Evolutionary conservation across 805 yeast species (phyloP), one percentile per base, ranked within the genome.

Genomic region (Brettanomyces nanus): DNA sequence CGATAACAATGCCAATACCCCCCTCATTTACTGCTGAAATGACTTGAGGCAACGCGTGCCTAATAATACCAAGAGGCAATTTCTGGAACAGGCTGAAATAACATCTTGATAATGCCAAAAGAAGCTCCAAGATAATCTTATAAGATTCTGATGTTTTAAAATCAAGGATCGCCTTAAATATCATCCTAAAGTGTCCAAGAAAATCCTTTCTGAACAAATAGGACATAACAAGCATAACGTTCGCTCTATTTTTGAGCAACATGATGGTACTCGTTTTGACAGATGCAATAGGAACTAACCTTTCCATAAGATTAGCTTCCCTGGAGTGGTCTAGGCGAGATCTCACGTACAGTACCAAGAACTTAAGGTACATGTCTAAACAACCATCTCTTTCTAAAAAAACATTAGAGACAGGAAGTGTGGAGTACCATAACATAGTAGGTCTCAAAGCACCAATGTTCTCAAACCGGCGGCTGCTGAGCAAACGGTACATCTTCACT

Each of bases 271-370:
- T 51, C 3, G 57, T 53, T 27, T 45, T 41, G 9, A 58, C 44
- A 18, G 54, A 50, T 14, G 61, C 56, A 10, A 61, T 48, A 1
- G 66, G 66, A 7, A 54, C 56, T 17, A 62, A 41, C 31, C 59
- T 58, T 23, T 61, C 65, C 15, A 61, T 37, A 22, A 59, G 31
- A 22, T 51, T 48, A 26, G 37, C 19, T 38, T 44, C 34, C 20
- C 45, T 42, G 4, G 37, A 31, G 17, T 45, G 34, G n/a, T 45
- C 42, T 45, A 45, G 29, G 36, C 38, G 52, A 7, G 40, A 40
- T 4, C 41, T 39, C 2, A 51, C 47, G 35, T 51, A 59, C 1
- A 51, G 40, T 3, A 42, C 43, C 28, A 61, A 37, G 11, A 59
- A 32, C 39, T 53, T 59, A 33, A 61, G 48, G 38, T 59, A 61